Evolutionary conservation across 495 filamentous ascomycete species (phyloP), one percentile per base, ranked within the genome.

Genomic region (Hyaloscypha finlandica): DNA sequence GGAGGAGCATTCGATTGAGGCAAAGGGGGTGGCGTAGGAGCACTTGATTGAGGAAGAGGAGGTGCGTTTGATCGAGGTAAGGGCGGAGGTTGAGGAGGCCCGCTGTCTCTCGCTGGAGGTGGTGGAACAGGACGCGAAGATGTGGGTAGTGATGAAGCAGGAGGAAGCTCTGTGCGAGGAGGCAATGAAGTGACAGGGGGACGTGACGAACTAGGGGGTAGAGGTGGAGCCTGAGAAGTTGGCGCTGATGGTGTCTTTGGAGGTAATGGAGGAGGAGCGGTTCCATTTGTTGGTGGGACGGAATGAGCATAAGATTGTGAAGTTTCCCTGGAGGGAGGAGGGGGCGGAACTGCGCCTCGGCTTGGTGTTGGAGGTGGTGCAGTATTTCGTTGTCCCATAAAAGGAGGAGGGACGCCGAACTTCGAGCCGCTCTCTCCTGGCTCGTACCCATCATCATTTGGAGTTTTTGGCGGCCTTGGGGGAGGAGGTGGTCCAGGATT

Each of bases 381-480:
- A 73, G 82, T 74, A 59, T 85, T 87, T 61, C 89, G 81, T 69
- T 90, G 86, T 45, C 90, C 89, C 60, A 84, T 77, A 74, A 97
- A 97, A 25, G 91, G 88, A 20, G 94, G 94, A 33, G 95, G 93
- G 16, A 97, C 93, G 25, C 84, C 86, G 74, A 90, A 92, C 68
- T 81, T 89, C 22, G 81, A 75, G 19, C 84, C 75, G 70, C 75
- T 42, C 65, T 74, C 35, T 75, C 72, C 72, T 19, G 73, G 69
- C 32, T 75, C 73, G 45, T 73, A 70, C 11, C 51, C 72, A 22
- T 93, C 91, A 35, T 94, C 91, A 72, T 93, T 80, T 4, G 92
- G 91, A 4, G 87, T 90, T 77, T 97, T 97, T 2, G 94, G 91
- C 45, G 94, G 93, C 70, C 92, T 83, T 8, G 93, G 93, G 22